Conservation (phyloP, 331 rosid genomes). For the Prunus yedoensis region DNA sequence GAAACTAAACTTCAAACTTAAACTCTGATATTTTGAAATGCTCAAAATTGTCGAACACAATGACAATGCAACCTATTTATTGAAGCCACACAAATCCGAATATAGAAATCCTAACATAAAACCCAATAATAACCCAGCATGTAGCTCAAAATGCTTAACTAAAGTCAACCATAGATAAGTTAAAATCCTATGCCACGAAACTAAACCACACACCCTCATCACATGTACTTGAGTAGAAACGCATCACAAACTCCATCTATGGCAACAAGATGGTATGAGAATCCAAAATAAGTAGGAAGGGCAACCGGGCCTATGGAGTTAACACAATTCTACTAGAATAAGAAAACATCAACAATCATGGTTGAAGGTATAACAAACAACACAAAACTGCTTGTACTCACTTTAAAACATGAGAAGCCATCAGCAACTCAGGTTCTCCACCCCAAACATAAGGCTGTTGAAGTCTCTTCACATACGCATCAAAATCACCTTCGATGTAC, state of each 20-base stretch:
- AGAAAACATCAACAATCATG: background rate
- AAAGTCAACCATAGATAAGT: background rate
- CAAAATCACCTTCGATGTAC: conserved; percentile 89
- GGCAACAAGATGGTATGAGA: background rate
- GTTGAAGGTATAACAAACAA: background rate
- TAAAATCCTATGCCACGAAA: background rate
- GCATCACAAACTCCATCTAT: no score
- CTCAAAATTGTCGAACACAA: no score
- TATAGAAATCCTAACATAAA: background rate
- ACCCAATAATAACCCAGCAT: background rate
- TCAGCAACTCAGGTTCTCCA: conserved; percentile 88
- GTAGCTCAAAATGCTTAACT: background rate
- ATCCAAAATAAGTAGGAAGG: background rate
- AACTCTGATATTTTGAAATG: background rate
- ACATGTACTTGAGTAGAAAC: no score
- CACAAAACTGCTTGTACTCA: conserved; percentile 34
- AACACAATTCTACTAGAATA: background rate
- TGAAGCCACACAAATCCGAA: background rate
- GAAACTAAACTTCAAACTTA: background rate
- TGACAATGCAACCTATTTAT: background rate
- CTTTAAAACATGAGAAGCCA: conserved; percentile 92
- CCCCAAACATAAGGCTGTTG: conserved; percentile 81
- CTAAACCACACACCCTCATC: no score
- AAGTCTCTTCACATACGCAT: conserved; percentile 62
- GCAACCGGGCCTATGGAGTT: background rate